Evolutionary conservation across 2,329 filamentous ascomycete genomes (phyloP).

Genomic region (Diaporthe caulivora): DNA sequence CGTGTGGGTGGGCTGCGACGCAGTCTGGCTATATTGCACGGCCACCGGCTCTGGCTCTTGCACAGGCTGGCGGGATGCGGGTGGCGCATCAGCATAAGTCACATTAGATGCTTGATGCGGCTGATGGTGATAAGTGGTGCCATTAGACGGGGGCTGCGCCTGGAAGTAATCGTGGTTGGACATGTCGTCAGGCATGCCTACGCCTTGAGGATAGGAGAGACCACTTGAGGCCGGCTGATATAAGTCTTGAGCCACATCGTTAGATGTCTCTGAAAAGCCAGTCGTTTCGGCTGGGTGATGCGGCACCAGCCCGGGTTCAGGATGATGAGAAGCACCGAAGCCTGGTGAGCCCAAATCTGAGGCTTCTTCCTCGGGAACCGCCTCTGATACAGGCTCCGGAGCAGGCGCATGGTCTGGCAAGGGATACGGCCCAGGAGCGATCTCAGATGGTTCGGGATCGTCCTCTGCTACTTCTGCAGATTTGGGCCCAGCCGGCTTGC

Average conservation of each 20-base stretch:
- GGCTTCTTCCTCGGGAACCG: constrained; percentile 32
- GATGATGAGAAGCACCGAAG: constrained; percentile 36
- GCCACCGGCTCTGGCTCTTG: background rate
- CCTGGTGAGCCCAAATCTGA: constrained; percentile 40
- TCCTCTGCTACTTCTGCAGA: constrained; percentile 25
- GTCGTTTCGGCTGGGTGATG: constrained; percentile 40
- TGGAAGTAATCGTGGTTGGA: constrained; percentile 34
- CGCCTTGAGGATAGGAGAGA: constrained; percentile 44
- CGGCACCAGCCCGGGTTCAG: constrained; percentile 47
- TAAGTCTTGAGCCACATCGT: constrained; percentile 44
- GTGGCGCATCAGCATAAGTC: constrained; percentile 18
- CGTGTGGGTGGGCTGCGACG: constrained; percentile 4
- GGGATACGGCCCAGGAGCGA: background rate
- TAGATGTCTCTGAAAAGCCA: constrained; percentile 34
- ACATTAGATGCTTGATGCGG: constrained; percentile 26
- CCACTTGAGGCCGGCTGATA: constrained; percentile 46
- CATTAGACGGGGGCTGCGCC: constrained; percentile 2
- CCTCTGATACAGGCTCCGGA: constrained; percentile 2
- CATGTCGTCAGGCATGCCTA: constrained; percentile 28
- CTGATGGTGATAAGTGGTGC: constrained; percentile 31
- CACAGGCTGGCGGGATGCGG: constrained; percentile 13
- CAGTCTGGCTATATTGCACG: constrained; percentile 14
- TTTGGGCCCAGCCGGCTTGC: constrained; percentile 21
- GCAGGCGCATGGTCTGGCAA: background rate
- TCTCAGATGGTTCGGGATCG: constrained; percentile 8